Conservation (phyloP, 2,329 filamentous ascomycete species). For the Beauveria brongniartii region DNA sequence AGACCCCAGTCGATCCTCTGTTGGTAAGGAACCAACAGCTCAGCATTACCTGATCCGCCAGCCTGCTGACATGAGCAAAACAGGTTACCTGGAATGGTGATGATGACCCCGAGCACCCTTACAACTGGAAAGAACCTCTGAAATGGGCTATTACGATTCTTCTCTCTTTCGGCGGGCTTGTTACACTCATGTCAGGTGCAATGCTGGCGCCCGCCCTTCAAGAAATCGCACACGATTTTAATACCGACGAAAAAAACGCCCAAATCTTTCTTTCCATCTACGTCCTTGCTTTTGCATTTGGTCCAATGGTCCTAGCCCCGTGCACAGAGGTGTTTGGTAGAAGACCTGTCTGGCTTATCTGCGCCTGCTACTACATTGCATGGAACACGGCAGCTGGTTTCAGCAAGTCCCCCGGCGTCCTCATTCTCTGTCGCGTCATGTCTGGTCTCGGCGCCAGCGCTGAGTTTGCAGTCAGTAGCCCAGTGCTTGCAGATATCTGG, state of each 20-base stretch:
- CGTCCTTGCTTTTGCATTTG: conserved; percentile 28
- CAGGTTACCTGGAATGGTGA: conserved; percentile 38
- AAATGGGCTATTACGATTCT: conserved; percentile 22
- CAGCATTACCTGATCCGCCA: not conserved
- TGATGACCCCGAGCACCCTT: conserved; percentile 31
- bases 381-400: conserved; percentile 29
- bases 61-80: not conserved
- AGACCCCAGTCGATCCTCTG: not conserved
- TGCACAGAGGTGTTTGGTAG: conserved; percentile 27
- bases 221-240: conserved; percentile 24
- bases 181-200: conserved; percentile 28
- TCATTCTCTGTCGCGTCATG: conserved; percentile 23
- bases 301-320: conserved; percentile 25
- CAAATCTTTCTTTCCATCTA: conserved; percentile 29
- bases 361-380: conserved; percentile 26
- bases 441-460: conserved; percentile 20
- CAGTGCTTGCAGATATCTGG: conserved; percentile 30
- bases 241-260: conserved; percentile 15
- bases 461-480: conserved; percentile 25
- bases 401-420: conserved; percentile 21
- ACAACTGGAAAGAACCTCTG: conserved; percentile 7
- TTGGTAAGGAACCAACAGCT: not conserved
- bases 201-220: conserved; percentile 29
- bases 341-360: conserved; percentile 24
- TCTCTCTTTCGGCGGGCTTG: conserved; percentile 25